Evolutionary conservation across 139 green algal genomes (phyloP).

Genomic region (Tetradesmus lagerheimii): DNA sequence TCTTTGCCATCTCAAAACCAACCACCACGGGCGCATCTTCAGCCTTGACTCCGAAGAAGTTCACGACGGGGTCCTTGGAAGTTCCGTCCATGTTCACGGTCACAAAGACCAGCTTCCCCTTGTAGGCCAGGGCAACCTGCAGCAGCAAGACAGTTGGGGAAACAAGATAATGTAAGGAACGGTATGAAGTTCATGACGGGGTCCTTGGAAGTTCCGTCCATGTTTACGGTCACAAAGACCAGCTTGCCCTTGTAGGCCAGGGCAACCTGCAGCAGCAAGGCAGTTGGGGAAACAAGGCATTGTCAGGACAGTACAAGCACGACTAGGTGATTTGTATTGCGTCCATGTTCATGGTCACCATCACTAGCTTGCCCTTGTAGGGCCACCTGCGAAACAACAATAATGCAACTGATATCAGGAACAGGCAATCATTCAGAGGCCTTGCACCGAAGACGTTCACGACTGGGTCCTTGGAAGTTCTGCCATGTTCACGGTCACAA

Average conservation of each 20-base stretch:
- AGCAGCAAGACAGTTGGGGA: not conserved
- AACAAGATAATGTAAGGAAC: not conserved
- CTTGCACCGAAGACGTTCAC: conserved; percentile 85
- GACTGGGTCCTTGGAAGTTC: conserved; percentile 68
- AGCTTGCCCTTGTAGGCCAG: conserved; percentile 67
- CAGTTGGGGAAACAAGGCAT: no score
- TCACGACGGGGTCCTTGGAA: conserved; percentile 73
- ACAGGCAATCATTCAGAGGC: no score
- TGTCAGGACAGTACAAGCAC: no score
- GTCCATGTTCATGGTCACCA: conserved; percentile 70
- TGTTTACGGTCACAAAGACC: conserved; percentile 76
- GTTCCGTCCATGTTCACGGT: conserved; percentile 59
- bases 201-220: not conserved
- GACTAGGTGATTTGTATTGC: no score
- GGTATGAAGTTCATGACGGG: no score
- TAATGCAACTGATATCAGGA: not conserved
- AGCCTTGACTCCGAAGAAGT: conserved; percentile 87
- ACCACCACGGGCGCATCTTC: conserved; percentile 62
- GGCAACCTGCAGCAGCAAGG: not conserved
- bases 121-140: conserved; percentile 26
- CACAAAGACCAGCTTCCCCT: conserved; percentile 79
- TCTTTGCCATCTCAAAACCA: conserved; percentile 79
- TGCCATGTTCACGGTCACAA: conserved; percentile 68
- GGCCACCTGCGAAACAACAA: not conserved
- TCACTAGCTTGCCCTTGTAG: conserved; percentile 75